Evolutionary conservation across 2,329 filamentous ascomycete genomes (phyloP).

Genomic region (Fusarium decemcellulare): DNA sequence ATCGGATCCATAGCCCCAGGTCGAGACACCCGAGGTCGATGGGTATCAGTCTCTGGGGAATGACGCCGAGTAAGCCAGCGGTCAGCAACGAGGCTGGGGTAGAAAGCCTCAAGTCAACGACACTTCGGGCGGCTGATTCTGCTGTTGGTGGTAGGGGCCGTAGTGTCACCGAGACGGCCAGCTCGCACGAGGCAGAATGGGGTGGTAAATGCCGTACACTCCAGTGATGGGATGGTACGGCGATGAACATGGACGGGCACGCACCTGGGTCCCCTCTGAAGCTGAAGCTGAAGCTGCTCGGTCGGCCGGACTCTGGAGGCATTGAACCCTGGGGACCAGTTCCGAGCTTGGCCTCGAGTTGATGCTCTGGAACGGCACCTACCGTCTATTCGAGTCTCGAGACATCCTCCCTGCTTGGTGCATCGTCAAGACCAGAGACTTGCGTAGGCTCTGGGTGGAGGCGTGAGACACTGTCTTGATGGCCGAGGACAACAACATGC

Average conservation of each 20-base stretch:
- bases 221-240: constrained; percentile 6
- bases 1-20: constrained; percentile 37
- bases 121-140: constrained; percentile 13
- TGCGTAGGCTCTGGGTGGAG: constrained; percentile 37
- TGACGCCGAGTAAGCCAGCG: constrained; percentile 25
- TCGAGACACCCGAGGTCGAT: constrained; percentile 37
- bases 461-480: constrained; percentile 46
- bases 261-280: constrained; percentile 11
- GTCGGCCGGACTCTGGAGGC: constrained; percentile 19
- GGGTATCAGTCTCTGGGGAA: constrained; percentile 37
- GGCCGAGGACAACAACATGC: constrained; percentile 30
- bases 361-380: constrained; percentile 20
- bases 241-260: constrained; percentile 6
- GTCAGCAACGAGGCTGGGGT: constrained; percentile 32
- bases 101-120: constrained; percentile 15
- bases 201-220: constrained; percentile 5
- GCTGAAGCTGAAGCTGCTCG: constrained; percentile 21
- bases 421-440: constrained; percentile 22
- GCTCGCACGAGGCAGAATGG: constrained; percentile 16
- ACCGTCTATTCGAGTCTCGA: constrained; percentile 23
- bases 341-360: constrained; percentile 25
- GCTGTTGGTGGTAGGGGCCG: constrained; percentile 22
- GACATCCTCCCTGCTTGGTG: constrained; percentile 40
- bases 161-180: constrained; percentile 33
- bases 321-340: constrained; percentile 22